Evolutionary conservation across 768 basidiomycete species (phyloP), one percentile per base, ranked within the genome.

Genomic region (Serendipita vermifera): DNA sequence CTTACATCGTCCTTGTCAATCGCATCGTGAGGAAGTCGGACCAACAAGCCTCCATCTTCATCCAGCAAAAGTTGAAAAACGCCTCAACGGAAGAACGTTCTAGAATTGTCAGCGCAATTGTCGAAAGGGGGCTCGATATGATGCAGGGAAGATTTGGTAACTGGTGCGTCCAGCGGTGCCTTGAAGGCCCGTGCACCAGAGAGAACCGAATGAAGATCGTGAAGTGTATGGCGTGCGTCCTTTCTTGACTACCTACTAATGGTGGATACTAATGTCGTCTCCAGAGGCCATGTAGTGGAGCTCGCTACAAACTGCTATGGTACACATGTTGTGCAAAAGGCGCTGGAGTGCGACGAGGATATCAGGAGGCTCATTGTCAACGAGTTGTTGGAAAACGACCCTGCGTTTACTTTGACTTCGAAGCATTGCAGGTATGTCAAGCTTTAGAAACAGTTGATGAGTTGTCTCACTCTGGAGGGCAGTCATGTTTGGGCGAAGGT

Each of bases 401-500:
- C 87, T 5, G 85, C 86, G 1, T 78, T 86, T 65, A 91, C 88
- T 3, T 73, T 91, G 27, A 83, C 90, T 5, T 90, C 90, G 68
- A 91, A 91, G 66, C 88, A 91, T 65, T 51, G 46, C 46, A 51
- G 46, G 46, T 51, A 29, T 11, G 7, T 9, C 32, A 9, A 7
- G 32, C 15, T 27, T 20, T n/a, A n/a, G n/a, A 22, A 51, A 11
- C 9, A 31, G 7, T 51, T 51, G n/a, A n/a, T n/a, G 20, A 4
- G 22, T 27, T 51, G n/a, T 24, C 46, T 29, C 9, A 51, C 22
- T 31, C n/a, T 31, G 9, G 26, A 41, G 17, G 87, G 87, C 1
- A 87, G 86, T 46, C 88, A 91, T 65, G 88, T 91, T 31, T 91
- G 88, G 87, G 88, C 86, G 70, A 90, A 90, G 76, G 85, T 85